Evolutionary conservation across 2,329 filamentous ascomycete genomes (phyloP).

Genomic region (Fusarium beomiforme): DNA sequence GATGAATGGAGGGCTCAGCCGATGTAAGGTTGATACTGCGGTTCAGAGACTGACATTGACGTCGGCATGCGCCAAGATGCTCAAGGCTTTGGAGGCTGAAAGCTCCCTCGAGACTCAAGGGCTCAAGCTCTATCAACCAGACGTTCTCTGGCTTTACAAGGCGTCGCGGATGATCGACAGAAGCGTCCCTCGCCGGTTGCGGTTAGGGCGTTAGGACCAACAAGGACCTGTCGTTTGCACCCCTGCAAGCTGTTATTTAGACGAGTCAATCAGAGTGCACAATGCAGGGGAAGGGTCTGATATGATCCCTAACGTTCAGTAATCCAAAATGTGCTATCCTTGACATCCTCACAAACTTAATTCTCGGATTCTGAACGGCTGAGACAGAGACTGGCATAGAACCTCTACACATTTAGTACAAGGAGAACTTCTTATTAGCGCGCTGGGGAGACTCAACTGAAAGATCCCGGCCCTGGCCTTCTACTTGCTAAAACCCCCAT

Average conservation of each 20-base stretch:
- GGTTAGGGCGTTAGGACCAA: conserved; percentile 20
- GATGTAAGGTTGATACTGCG: background rate
- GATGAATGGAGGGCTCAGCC: background rate
- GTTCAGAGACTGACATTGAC: background rate
- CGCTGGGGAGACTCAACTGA: background rate
- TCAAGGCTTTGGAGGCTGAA: conserved; percentile 5
- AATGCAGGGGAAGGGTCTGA: conserved; percentile 3
- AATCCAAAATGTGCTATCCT: conserved; percentile 21
- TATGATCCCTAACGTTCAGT: conserved; percentile 18
- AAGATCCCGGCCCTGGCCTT: background rate
- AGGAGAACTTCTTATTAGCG: conserved; percentile 2
- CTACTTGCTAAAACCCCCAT: background rate
- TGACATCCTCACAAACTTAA: conserved; percentile 6
- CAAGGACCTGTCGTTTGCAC: background rate
- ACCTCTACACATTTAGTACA: background rate
- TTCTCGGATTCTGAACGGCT: conserved; percentile 7
- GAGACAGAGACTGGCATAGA: conserved; percentile 5
- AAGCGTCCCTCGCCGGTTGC: conserved; percentile 36
- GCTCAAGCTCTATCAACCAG: conserved; percentile 5
- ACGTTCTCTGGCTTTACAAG: conserved; percentile 14
- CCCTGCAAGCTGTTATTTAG: background rate
- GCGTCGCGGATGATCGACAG: conserved; percentile 44
- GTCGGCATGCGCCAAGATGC: conserved; percentile 31
- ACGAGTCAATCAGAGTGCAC: conserved; percentile 18
- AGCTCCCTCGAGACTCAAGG: conserved; percentile 5